A percentile compares a stretch with the other conserved stretches of the same genome.
phyloP scores from a whole-genome alignment of 352 stramenopile genomes.

The Phytophthora foliorum region DNA sequence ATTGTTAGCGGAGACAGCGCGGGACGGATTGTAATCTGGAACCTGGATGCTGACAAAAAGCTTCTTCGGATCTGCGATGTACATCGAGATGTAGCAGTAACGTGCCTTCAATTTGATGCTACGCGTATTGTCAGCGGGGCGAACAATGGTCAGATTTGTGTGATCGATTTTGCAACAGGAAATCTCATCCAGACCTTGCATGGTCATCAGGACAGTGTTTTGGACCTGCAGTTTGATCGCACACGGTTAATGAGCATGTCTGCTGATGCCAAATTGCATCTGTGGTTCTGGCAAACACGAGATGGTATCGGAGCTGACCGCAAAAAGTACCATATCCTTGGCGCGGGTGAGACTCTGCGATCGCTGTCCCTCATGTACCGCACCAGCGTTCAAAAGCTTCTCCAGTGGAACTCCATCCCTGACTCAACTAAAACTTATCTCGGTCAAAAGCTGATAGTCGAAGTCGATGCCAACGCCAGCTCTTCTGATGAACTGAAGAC shows the following conservation, averaged over 20 bases:
- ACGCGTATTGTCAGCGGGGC: slow-evolving; percentile 76
- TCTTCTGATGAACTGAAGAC: slow-evolving; percentile 68
- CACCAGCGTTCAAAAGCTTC: slow-evolving; percentile 71
- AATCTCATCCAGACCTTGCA: slow-evolving; percentile 74
- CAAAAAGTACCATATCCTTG: slow-evolving; percentile 83
- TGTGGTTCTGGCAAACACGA: slow-evolving; percentile 80
- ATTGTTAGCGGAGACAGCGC: slow-evolving; percentile 78
- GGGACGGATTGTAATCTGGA: slow-evolving; percentile 76
- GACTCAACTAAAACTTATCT: slow-evolving; percentile 81
- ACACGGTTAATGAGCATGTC: slow-evolving; percentile 76
- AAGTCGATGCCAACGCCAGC: slow-evolving; percentile 48
- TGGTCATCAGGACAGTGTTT: slow-evolving; percentile 51
- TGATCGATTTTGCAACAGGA: slow-evolving; percentile 80
- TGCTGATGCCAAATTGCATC: slow-evolving; percentile 55
- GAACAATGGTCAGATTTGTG: slow-evolving; percentile 62
- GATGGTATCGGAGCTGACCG: slow-evolving; percentile 48
- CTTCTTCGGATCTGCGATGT: slow-evolving; percentile 70
- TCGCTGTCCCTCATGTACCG: slow-evolving; percentile 85
- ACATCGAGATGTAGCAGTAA: slow-evolving; percentile 56
- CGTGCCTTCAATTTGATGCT: slow-evolving; percentile 81
- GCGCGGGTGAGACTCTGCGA: slow-evolving; percentile 71
- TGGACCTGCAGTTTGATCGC: slow-evolving; percentile 83
- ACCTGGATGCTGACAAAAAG: slow-evolving; percentile 70
- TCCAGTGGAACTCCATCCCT: slow-evolving; percentile 74
- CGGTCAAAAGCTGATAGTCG: slow-evolving; percentile 80